phyloP scores from a whole-genome alignment of 306 rosid species.

The Quercus parvula region DNA sequence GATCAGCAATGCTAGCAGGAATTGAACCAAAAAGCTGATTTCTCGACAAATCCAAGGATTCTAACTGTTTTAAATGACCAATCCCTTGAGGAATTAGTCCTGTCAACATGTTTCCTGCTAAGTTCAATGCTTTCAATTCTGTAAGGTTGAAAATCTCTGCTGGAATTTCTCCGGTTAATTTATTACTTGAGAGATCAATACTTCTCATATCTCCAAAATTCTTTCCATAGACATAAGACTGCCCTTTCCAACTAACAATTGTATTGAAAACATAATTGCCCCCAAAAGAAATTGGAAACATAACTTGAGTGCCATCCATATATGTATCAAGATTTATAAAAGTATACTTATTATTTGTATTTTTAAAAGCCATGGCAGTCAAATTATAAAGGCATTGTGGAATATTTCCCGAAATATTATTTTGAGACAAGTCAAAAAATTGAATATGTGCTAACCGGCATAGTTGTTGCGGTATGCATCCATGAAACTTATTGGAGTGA shows the following conservation, averaged over 20 bases:
- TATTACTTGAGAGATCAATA: slow-evolving; percentile 33
- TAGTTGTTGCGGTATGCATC: not conserved
- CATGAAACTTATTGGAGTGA: slow-evolving; percentile 4
- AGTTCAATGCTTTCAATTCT: slow-evolving; percentile 13
- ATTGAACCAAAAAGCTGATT: slow-evolving; percentile 23
- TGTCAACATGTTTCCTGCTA: slow-evolving; percentile 9
- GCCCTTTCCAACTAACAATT: slow-evolving; percentile 23
- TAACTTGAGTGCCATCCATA: too few relatives aligned
- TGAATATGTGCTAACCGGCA: not conserved
- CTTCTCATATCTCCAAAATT: slow-evolving; percentile 3
- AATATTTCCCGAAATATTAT: not conserved
- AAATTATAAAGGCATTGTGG: slow-evolving; percentile 10
- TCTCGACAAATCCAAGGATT: slow-evolving; percentile 25
- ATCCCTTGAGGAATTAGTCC: slow-evolving; percentile 19
- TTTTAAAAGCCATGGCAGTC: slow-evolving; percentile 1
- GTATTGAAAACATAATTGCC: not conserved
- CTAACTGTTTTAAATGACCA: slow-evolving; percentile 2
- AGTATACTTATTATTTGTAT: too few relatives aligned
- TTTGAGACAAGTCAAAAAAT: slow-evolving; percentile 13
- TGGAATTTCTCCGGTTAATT: slow-evolving; percentile 18
- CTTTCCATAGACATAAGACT: not conserved
- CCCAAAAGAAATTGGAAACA: accelerated
- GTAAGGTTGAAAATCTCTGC: not conserved
- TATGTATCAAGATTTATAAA: too few relatives aligned
- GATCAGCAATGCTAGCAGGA: slow-evolving; percentile 3